phyloP scores from a whole-genome alignment of 176 grass and related monocot genomes.

The Avena insularis region DNA sequence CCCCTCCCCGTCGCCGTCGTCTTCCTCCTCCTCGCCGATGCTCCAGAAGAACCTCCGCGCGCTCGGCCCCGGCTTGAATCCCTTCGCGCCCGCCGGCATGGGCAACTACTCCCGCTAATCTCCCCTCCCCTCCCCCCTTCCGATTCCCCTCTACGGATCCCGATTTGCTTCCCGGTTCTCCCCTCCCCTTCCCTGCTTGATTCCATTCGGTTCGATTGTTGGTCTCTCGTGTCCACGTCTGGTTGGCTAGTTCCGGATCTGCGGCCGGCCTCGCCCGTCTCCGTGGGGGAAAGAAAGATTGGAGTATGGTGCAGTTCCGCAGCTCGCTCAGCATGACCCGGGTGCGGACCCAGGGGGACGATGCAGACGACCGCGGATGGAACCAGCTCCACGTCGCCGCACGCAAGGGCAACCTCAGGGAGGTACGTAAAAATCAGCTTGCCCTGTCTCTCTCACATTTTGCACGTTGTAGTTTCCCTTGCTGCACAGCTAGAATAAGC shows the following conservation, averaged over 20 bases:
- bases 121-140: background rate
- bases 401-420: constrained; percentile 84
- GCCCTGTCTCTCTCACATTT: no score
- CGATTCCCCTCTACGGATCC: background rate
- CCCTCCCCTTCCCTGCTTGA: background rate
- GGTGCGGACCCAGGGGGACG: constrained; percentile 6
- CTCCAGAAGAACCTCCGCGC: constrained; percentile 70
- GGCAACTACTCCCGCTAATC: constrained; percentile 90
- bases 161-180: background rate
- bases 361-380: constrained; percentile 72
- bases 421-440: constrained; percentile 30
- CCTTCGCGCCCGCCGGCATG: constrained; percentile 84
- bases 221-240: background rate
- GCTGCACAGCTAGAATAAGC: background rate
- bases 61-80: constrained; percentile 94
- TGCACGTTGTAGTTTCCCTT: background rate
- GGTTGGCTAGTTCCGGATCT: background rate
- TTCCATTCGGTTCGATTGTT: background rate
- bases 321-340: constrained; percentile 53
- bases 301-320: constrained; percentile 54
- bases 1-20: constrained; percentile 38
- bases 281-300: background rate
- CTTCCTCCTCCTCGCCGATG: constrained; percentile 22
- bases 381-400: constrained; percentile 82
- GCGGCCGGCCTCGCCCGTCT: background rate